phyloP scores from a whole-genome alignment of 2,329 filamentous ascomycete genomes.

The Colletotrichum falcatum region DNA sequence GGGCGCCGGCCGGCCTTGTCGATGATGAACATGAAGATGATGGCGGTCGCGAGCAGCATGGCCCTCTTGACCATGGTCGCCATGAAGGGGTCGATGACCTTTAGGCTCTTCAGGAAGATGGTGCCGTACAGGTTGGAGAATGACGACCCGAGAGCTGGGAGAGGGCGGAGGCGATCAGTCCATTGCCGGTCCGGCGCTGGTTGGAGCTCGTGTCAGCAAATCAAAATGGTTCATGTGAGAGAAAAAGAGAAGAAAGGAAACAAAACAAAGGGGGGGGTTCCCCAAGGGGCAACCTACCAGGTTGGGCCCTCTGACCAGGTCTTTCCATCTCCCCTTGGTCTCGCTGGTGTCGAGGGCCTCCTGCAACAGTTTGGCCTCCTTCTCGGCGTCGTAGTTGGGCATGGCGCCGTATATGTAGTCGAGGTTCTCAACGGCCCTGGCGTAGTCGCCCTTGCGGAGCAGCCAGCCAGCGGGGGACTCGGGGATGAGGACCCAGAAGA shows the following conservation, averaged over 20 bases:
- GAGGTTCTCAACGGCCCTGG: conserved; percentile 38
- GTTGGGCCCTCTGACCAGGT: conserved; percentile 34
- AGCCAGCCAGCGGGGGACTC: conserved; percentile 49
- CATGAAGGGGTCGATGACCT: conserved; percentile 46
- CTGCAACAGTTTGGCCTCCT: conserved; percentile 37
- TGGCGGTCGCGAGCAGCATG: conserved; percentile 38
- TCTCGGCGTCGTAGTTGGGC: conserved; percentile 40
- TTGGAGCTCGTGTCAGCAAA: too few relatives aligned
- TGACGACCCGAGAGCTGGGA: conserved; percentile 41
- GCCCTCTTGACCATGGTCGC: conserved; percentile 45
- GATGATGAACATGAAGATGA: conserved; percentile 42
- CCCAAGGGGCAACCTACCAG: background rate
- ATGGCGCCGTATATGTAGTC: conserved; percentile 40
- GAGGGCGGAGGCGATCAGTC: conserved; percentile 29
- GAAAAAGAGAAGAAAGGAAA: too few relatives aligned
- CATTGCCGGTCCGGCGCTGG: conserved; percentile 37
- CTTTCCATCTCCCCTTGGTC: conserved; percentile 28
- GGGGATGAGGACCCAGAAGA: conserved; percentile 42
- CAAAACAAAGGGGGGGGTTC: too few relatives aligned
- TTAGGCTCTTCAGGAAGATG: conserved; percentile 42
- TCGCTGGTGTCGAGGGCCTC: conserved; percentile 35
- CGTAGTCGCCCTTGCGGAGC: conserved; percentile 41
- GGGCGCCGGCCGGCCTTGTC: conserved; percentile 36
- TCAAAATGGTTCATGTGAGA: too few relatives aligned
- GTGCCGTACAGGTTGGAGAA: conserved; percentile 44